A percentile compares a stretch with the other conserved stretches of the same genome.
Evolutionary conservation across 2,329 filamentous ascomycete genomes (phyloP).

Genomic region (Cladosporium sp.): DNA sequence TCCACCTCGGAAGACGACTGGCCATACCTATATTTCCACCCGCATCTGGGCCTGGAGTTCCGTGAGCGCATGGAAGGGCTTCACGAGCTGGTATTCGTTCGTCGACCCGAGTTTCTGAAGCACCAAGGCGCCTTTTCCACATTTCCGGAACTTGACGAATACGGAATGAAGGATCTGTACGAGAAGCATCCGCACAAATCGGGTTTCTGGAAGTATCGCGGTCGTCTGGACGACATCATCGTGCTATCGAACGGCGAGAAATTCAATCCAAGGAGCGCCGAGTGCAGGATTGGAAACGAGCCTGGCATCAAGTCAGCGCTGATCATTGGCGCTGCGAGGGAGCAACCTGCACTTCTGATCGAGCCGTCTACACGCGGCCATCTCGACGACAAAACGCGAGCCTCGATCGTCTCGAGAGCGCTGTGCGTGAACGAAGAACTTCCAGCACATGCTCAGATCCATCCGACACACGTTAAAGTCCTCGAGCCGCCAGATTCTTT

Average conservation of each 20-base stretch:
- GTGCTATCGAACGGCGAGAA: conserved; percentile 37
- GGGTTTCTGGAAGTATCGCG: conserved; percentile 30
- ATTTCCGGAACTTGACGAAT: conserved; percentile 35
- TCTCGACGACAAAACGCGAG: not conserved
- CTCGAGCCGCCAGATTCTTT: conserved; percentile 4
- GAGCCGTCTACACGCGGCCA: conserved; percentile 24
- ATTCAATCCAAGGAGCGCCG: conserved; percentile 29
- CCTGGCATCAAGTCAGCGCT: conserved; percentile 34
- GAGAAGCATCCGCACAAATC: conserved; percentile 31
- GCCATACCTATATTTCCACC: conserved; percentile 19
- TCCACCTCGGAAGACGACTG: conserved; percentile 19
- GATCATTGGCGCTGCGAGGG: conserved; percentile 35
- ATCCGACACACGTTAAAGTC: conserved; percentile 45
- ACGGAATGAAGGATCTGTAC: conserved; percentile 34
- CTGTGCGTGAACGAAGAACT: conserved; percentile 42
- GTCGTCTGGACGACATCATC: conserved; percentile 34
- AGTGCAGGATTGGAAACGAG: conserved; percentile 26
- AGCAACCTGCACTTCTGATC: conserved; percentile 35
- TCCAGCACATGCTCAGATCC: conserved; percentile 46
- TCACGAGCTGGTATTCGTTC: conserved; percentile 13
- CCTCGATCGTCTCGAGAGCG: not conserved
- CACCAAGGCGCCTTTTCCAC: conserved; percentile 33
- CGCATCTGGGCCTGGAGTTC: conserved; percentile 15
- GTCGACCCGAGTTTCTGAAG: conserved; percentile 21
- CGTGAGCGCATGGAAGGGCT: not conserved